Evolutionary conservation across 148 eudicot species (phyloP).

Genomic region (Rhododendron griersonianum): DNA sequence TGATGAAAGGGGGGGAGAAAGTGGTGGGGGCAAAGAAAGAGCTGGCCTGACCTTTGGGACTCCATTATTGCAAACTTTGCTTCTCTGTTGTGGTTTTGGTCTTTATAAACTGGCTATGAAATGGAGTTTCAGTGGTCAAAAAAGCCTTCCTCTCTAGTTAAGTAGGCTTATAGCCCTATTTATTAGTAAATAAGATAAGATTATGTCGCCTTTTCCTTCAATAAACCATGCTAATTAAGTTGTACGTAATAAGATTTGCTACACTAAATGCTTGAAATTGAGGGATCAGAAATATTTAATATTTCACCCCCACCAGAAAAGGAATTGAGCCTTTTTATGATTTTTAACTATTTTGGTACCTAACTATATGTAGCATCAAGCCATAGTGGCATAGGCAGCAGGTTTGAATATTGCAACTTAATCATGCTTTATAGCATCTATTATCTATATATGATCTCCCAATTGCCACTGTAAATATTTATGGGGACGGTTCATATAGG

Average conservation of each 20-base stretch:
- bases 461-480: background rate
- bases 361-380: background rate
- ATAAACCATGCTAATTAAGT: background rate
- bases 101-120: slow-evolving; percentile 29
- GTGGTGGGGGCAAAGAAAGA: slow-evolving; percentile 42
- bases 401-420: background rate
- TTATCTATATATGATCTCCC: background rate
- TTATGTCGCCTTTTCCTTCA: background rate
- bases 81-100: slow-evolving; percentile 30
- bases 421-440: background rate
- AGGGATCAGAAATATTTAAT: background rate
- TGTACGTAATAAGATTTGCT: background rate
- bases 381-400: background rate
- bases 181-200: background rate
- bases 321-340: background rate
- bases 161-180: background rate
- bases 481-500: background rate
- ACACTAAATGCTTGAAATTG: background rate
- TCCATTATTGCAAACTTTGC: slow-evolving; percentile 35
- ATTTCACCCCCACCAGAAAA: background rate
- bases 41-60: slow-evolving; percentile 24
- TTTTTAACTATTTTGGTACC: background rate
- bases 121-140: slow-evolving; percentile 18
- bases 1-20: slow-evolving; percentile 9
- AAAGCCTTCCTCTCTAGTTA: background rate